Base-by-base conservation (phyloP, 805 yeast genomes). In the Lipomyces yamadae region DNA sequence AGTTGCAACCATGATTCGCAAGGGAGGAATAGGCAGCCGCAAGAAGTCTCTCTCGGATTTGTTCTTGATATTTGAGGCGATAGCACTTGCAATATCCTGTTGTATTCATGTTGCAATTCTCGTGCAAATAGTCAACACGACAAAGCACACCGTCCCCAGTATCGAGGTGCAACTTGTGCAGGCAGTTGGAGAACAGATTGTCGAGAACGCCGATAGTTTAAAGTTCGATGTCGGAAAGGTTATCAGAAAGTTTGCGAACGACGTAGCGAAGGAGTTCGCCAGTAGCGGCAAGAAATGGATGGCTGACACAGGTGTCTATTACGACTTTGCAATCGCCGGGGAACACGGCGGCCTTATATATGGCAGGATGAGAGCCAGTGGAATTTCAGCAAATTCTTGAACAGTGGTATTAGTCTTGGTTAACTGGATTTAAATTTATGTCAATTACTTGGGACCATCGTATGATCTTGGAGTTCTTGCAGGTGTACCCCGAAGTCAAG, bases 81-180 rank as follows among this genome's bases (percentile, higher is more conserved):
- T 15, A 50, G 11, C 3, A 6, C n/a, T 50, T 18, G 54, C 54
- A 50, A 29, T 29, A 50, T 18, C 18, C 18, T 50, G 54, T 50
- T 50, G 54, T 50, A 29, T 11, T 4, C 32, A 18, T 24, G 8
- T 50, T 50, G 24, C 32, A 50, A 10, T 24, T 29, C 29, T 50
- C 54, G 29, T 29, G 54, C 6, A 18, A 29, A 50, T 10, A 24
- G 32, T 50, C 54, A 50, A 50, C 13, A 50, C 8, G 54, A 50
- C 4, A 29, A 18, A 32, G 32, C 54, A 30, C 54, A 50, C 32
- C 32, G 54, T 50, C 54, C 32, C 54, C 29, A 50, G 8, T 13
- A 29, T 50, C 32, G 54, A 50, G 54, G 54, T 50, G 54, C 54
- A 50, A 13, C 32, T 50, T 50, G 54, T 30, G 54, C 54, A 50